Percentiles rank a stretch among this genome's conserved stretches.
Conservation (phyloP, 208 protist species). For the Acanthamoeba divionensis region DNA sequence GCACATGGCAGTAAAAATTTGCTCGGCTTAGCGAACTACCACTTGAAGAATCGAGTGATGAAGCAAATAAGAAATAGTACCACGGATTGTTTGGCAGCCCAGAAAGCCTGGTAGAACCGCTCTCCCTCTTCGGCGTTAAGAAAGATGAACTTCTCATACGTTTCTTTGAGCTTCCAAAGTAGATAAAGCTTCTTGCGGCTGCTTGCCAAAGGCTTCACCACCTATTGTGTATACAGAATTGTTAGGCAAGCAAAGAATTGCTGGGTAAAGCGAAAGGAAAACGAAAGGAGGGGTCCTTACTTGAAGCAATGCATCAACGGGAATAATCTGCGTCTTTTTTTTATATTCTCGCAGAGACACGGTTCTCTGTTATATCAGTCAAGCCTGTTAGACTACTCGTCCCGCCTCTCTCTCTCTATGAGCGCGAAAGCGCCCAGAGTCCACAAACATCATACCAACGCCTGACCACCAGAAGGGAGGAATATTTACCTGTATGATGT, state of each 20-base stretch:
- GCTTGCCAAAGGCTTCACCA: neutral
- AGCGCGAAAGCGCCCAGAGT: too few species aligned
- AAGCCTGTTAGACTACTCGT: neutral
- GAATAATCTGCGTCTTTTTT: neutral
- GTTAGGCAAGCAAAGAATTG: neutral
- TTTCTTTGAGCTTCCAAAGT: slow-evolving; percentile 18
- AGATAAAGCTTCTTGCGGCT: slow-evolving; percentile 8
- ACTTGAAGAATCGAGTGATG: neutral
- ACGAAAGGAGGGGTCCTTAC: too few species aligned
- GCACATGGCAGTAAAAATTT: too few species aligned
- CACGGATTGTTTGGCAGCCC: neutral
- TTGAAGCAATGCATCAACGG: neutral
- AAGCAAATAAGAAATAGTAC: neutral
- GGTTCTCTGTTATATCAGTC: neutral
- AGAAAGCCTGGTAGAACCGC: slow-evolving; percentile 50
- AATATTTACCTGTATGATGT: neutral
- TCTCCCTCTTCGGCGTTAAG: neutral
- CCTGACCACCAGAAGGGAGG: neutral
- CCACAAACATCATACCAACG: neutral
- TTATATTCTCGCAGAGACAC: neutral
- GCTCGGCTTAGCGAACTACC: neutral
- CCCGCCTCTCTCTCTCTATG: neutral
- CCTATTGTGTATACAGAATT: neutral
- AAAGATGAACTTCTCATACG: slow-evolving; percentile 33
- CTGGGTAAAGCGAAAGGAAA: neutral